Evolutionary conservation across 2,329 filamentous ascomycete genomes (phyloP), one percentile per base, ranked within the genome.

Genomic region (Scytalidium lignicola): DNA sequence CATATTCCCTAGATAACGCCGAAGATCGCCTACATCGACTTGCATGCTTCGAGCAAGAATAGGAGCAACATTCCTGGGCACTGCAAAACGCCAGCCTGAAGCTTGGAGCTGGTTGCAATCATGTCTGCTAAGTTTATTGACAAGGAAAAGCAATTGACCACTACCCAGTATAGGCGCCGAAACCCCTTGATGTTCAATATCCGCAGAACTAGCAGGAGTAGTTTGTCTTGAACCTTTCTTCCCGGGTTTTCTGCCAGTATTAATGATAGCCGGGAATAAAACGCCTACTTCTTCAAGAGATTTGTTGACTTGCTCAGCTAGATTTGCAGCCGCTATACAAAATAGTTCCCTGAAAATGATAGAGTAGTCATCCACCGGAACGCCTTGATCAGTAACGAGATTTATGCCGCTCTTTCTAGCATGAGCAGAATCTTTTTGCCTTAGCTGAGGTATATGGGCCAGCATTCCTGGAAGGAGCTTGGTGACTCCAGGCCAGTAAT

Each of bases 281-380:
- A 81, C 73, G 4, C 89, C 89, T 7, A 87, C 67, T 3, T 82
- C 74, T 6, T 78, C 74, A 2, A 92, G 68, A 3, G 78, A 74
- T 40, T 79, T 78, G 51, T 81, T 80, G 54, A 91, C 72, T 46
- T 80, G 78, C 12, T 79, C 74, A 1, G 90, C 86, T 7, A 95
- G 76, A n/a, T 83, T 79, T 5, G 83, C 74, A 1, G 90, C 89
- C 2, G 89, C 86, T 9, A 89, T 75, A 61, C 88, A 95, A 65
- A 95, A 95, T 9, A 91, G 74, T 62, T 95, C 88, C 20, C 88
- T 83, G 64, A 95, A 90, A 1, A 91, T 75, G 15, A 84, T 71
- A 28, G 88, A 85, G 64, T 92, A 92, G 51, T 88, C 78, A 10
- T 81, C 74, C 46, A 86, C 79, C 12, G 80, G 70, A 19, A 80